phyloP scores from a whole-genome alignment of 345 rosid species.

The Brassica napus region Da-Ae NC_063449.1:24576001-24576500 shows the following conservation, averaged over 20 bases:
- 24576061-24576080: too few relatives aligned
- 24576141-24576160: too few relatives aligned
- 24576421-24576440: slow-evolving; percentile 70
- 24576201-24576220: background rate
- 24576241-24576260: background rate
- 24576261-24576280: slow-evolving; percentile 33
- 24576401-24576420: slow-evolving; percentile 78
- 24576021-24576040: too few relatives aligned
- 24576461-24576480: slow-evolving; percentile 39
- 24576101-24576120: too few relatives aligned
- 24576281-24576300: slow-evolving; percentile 32
- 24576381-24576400: slow-evolving; percentile 52
- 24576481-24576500: slow-evolving; percentile 61
- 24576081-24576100: too few relatives aligned
- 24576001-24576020: too few relatives aligned
- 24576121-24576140: too few relatives aligned
- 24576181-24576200: background rate
- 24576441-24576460: slow-evolving; percentile 82
- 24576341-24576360: slow-evolving; percentile 62
- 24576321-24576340: slow-evolving; percentile 75
- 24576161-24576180: background rate
- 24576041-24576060: too few relatives aligned
- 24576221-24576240: background rate
- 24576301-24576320: slow-evolving; percentile 59
- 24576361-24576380: slow-evolving; percentile 55